A percentile compares a stretch with the other conserved stretches of the same genome.
phyloP scores from a whole-genome alignment of 1,139 yeast species.

The Kluyveromyces sp. region DNA sequence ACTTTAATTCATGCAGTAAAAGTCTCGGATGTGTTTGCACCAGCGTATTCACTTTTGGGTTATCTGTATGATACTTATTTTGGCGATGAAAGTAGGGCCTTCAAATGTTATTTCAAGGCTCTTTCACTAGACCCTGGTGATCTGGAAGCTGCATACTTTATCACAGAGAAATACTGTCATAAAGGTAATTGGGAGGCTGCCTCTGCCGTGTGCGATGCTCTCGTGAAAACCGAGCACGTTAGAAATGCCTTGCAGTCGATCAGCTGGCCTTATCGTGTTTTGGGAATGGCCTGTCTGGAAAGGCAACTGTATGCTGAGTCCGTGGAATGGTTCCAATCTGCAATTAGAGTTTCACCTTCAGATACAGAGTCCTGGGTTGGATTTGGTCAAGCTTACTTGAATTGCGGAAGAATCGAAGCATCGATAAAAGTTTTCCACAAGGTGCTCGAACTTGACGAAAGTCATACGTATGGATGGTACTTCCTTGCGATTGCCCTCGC shows the following conservation, averaged over 20 bases:
- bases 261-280: conserved; percentile 80
- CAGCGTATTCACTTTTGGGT: conserved; percentile 78
- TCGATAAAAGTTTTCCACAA: conserved; percentile 74
- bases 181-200: conserved; percentile 81
- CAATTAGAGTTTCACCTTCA: conserved; percentile 57
- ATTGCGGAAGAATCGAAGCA: conserved; percentile 82
- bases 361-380: conserved; percentile 89
- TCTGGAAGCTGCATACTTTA: conserved; percentile 61
- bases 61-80: conserved; percentile 51
- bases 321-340: conserved; percentile 81
- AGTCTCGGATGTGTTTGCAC: conserved; percentile 56
- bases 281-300: conserved; percentile 75
- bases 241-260: conserved; percentile 42
- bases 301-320: conserved; percentile 70
- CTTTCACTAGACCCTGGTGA: conserved; percentile 81
- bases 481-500: conserved; percentile 58
- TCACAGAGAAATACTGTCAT: conserved; percentile 62
- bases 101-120: conserved; percentile 83
- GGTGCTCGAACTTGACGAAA: conserved; percentile 48
- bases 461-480: conserved; percentile 56
- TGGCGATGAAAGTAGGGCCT: conserved; percentile 60
- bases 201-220: conserved; percentile 58
- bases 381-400: conserved; percentile 83
- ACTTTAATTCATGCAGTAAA: conserved; percentile 58
- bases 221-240: conserved; percentile 58